Base-by-base conservation (phyloP, 2,329 filamentous ascomycete species). In the Raffaelea ambrosiae region DNA sequence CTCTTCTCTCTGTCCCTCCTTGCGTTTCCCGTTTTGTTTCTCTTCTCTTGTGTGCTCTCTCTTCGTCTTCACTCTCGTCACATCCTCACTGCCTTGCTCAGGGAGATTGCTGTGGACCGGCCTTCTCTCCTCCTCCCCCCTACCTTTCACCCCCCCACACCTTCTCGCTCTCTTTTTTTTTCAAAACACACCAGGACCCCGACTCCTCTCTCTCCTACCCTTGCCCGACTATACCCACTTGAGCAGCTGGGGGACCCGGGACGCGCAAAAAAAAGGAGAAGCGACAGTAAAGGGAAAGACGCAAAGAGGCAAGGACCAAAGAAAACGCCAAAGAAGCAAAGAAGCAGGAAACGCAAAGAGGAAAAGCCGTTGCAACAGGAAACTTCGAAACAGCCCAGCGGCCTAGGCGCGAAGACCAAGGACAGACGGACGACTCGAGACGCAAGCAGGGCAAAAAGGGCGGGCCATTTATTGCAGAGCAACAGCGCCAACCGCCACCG, bases 101-200 rank as follows among this genome's bases (percentile, higher is more conserved):
- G 31, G 44, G 45, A 50, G 45, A 47, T 48, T 51, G 46, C 49
- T 48, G 49, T 51, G 46, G 49, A 51, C 41, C 49, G 19, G 31
- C 42, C 1, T 18, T n/a, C 14, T 31, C 19, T 31, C 31, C 35
- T 38, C 20, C 20, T 40, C 18, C 20, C 38, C 19, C 20, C 20
- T 20, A 40, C 11, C n/a, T 40, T 4, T 40, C 14, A 5, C 38
- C 18, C n/a, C 38, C n/a, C n/a, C n/a, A n/a, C n/a, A n/a, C n/a
- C n/a, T n/a, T n/a, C n/a, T 40, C 26, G 7, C 13, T 29, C 26
- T 29, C 7, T 13, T 29, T 13, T 38, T n/a, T 14, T 38, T 9
- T 9, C 35, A 38, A 38, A 38, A 38, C 35, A 38, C n/a, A 16
- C 35, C 35, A 29, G 8, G 5, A 5, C 35, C 13, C 13, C 8